phyloP scores from a whole-genome alignment of 257 asterid genomes.

The Forsythia suspensa region DNA sequence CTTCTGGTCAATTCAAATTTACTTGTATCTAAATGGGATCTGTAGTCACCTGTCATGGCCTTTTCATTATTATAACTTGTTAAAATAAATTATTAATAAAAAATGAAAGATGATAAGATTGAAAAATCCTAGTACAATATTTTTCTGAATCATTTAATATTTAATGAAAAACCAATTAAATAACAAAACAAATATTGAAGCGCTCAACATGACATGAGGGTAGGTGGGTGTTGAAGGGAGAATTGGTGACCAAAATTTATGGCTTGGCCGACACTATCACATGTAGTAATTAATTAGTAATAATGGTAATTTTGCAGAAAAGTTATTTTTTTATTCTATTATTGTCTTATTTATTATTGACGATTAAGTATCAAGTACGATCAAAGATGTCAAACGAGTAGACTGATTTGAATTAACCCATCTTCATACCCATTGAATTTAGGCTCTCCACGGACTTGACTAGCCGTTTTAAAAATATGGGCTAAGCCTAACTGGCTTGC shows the following conservation, averaged over 20 bases:
- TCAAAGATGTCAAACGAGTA: too few relatives aligned
- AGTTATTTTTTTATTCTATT: not conserved
- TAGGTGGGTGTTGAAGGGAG: not conserved
- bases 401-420: too few relatives aligned
- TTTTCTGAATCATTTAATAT: not conserved
- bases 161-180: not conserved
- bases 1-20: too few relatives aligned
- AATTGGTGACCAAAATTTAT: not conserved
- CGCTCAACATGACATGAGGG: not conserved
- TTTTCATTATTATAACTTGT: too few relatives aligned
- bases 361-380: too few relatives aligned
- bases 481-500: too few relatives aligned
- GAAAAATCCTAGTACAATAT: not conserved
- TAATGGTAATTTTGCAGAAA: not conserved
- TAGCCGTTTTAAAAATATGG: too few relatives aligned
- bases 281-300: not conserved
- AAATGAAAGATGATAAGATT: not conserved
- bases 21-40: too few relatives aligned
- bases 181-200: not conserved
- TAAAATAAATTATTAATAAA: too few relatives aligned
- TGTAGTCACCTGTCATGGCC: too few relatives aligned
- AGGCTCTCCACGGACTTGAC: too few relatives aligned
- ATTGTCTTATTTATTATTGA: not conserved
- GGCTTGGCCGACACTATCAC: not conserved
- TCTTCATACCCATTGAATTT: too few relatives aligned